Percentiles rank a stretch among this genome's conserved stretches.
These are phyloP conservation scores for Ulota crispa DNA, from an alignment of 225 moss, liverwort and hornwort genomes.

Conservation along the genomic window DNA sequence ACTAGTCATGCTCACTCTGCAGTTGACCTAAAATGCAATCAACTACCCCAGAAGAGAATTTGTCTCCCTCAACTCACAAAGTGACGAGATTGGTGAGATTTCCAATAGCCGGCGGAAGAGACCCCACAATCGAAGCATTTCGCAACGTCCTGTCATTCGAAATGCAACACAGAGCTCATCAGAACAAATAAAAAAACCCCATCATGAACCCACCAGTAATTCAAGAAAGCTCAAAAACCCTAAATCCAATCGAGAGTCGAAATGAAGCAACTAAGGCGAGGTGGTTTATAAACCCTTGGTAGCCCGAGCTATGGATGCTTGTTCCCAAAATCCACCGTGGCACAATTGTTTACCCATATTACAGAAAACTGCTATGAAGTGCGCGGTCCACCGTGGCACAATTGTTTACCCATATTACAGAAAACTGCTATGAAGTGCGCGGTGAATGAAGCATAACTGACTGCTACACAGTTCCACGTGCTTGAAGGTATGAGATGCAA, in stretches of 20 bases:
- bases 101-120: slow-evolving; percentile 36
- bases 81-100: slow-evolving; percentile 54
- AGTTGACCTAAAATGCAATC: not conserved
- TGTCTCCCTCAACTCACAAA: slow-evolving; percentile 33
- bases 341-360: not conserved
- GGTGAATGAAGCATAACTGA: not conserved
- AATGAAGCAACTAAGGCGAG: not conserved
- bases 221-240: not conserved
- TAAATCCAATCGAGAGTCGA: not conserved
- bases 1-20: not conserved
- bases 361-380: not conserved
- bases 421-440: not conserved
- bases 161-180: not conserved
- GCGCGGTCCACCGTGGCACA: not conserved
- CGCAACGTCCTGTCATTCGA: slow-evolving; percentile 35
- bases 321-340: not conserved
- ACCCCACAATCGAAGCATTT: slow-evolving; percentile 41
- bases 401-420: not conserved
- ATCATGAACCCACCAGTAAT: not conserved
- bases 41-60: not conserved
- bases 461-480: not conserved
- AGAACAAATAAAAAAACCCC: not conserved
- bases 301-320: too few species aligned
- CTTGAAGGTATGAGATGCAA: not conserved
- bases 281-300: not conserved